A percentile compares a stretch with the other conserved stretches of the same genome.
Evolutionary conservation across 768 basidiomycete genomes (phyloP).

Genomic region (Kwoniella mangroviensis): DNA sequence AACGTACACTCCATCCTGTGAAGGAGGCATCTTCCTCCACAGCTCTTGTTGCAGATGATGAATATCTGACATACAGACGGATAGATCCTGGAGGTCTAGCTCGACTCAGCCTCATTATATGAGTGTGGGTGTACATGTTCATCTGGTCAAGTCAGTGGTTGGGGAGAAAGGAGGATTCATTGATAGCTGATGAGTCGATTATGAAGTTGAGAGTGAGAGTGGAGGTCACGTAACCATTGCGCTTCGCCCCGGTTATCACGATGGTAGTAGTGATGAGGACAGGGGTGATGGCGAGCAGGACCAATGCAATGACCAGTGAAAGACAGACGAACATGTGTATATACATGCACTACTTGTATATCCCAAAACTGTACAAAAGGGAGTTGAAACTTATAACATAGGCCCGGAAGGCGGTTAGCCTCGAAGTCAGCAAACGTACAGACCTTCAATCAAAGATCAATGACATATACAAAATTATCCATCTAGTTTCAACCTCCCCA

Average conservation of each 20-base stretch:
- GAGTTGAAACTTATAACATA: too few species aligned
- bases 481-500: not conserved
- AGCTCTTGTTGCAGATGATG: not conserved
- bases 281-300: not conserved
- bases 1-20: slow-evolving; percentile 37
- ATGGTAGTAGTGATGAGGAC: not conserved
- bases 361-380: not conserved
- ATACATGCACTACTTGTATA: not conserved
- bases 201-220: not conserved
- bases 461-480: not conserved
- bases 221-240: slow-evolving; percentile 13
- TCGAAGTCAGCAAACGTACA: not conserved
- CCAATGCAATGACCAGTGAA: too few species aligned
- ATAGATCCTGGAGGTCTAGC: slow-evolving; percentile 1
- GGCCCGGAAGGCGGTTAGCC: too few species aligned
- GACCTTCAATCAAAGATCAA: not conserved
- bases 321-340: not conserved
- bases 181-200: slow-evolving; percentile 4
- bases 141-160: not conserved
- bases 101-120: not conserved
- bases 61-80: not conserved
- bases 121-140: not conserved
- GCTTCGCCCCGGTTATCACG: slow-evolving; percentile 3
- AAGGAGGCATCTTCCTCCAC: slow-evolving; percentile 18
- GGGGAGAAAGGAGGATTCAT: not conserved